These are phyloP conservation scores for Aspergillus versicolor DNA, from an alignment of 2,329 filamentous ascomycete species.

Conservation along the genomic window DNA sequence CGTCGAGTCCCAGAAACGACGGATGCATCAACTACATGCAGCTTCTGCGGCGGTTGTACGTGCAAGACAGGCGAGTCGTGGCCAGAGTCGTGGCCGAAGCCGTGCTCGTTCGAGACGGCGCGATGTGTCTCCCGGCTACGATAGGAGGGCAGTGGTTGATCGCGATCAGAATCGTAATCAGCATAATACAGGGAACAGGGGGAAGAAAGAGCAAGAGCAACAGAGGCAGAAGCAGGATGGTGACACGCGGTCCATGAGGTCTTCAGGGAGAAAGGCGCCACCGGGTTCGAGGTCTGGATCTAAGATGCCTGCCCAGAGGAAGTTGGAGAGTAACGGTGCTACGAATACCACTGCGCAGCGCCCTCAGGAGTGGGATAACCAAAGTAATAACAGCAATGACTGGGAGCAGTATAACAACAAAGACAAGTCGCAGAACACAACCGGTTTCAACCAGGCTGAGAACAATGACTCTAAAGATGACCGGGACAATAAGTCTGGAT, in stretches of 20 bases:
- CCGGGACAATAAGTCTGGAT: neutral
- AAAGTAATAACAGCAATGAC: neutral
- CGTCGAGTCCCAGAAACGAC: neutral
- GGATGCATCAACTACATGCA: neutral
- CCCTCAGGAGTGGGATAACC: neutral
- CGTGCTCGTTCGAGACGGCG: neutral
- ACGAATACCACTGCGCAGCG: neutral
- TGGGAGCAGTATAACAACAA: neutral
- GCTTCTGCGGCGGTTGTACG: neutral
- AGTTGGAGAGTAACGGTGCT: neutral
- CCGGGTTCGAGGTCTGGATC: neutral
- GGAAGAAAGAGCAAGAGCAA: neutral
- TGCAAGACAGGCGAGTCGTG: neutral
- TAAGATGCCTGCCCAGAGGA: neutral
- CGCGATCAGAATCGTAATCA: neutral
- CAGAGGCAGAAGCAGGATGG: neutral
- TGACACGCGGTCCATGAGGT: neutral
- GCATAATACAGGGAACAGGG: neutral
- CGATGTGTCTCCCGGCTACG: neutral
- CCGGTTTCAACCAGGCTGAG: neutral
- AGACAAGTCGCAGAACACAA: neutral
- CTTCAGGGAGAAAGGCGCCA: neutral
- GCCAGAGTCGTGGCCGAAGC: neutral
- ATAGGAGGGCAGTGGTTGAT: neutral
- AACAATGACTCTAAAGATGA: neutral